phyloP scores from a whole-genome alignment of 495 filamentous ascomycete species.

The Trichoderma parareesei region DNA sequence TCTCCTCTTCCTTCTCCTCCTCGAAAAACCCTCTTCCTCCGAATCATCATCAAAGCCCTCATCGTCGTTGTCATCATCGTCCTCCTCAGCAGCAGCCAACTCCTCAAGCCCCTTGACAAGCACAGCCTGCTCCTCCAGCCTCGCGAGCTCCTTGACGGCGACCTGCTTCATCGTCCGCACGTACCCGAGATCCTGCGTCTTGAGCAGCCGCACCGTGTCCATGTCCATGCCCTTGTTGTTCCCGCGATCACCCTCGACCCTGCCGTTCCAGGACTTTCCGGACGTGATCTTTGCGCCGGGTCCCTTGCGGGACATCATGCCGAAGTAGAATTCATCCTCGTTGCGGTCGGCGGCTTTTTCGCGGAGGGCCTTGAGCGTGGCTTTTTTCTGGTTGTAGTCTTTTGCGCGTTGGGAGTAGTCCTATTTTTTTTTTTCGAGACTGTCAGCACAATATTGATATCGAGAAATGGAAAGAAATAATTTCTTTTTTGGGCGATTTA shows the following conservation, averaged over 20 bases:
- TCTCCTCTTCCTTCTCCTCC: background rate
- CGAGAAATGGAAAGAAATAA: no score
- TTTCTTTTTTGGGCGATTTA: no score
- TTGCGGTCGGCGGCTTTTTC: conserved; percentile 81
- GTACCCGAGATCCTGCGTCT: conserved; percentile 94
- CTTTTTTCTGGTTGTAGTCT: conserved; percentile 82
- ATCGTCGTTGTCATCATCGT: conserved; percentile 24
- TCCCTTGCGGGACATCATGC: conserved; percentile 62
- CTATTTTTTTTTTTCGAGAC: conserved; percentile 5
- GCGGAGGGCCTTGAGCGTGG: conserved; percentile 65
- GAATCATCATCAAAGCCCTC: conserved; percentile 23
- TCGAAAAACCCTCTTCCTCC: conserved; percentile 15
- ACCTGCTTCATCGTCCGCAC: conserved; percentile 56
- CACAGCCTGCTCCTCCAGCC: conserved; percentile 36
- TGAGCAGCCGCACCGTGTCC: conserved; percentile 76
- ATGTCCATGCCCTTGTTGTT: conserved; percentile 45
- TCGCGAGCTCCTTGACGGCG: conserved; percentile 35
- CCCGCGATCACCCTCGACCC: conserved; percentile 54
- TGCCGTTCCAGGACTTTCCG: conserved; percentile 38
- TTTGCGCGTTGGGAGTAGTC: conserved; percentile 88
- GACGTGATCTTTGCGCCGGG: conserved; percentile 29
- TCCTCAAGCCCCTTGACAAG: conserved; percentile 24
- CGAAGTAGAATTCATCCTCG: conserved; percentile 93
- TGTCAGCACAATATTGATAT: background rate
- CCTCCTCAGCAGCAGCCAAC: conserved; percentile 17